phyloP scores from a whole-genome alignment of 1,284 basidiomycete species.

The Meira miltonrushii region DNA sequence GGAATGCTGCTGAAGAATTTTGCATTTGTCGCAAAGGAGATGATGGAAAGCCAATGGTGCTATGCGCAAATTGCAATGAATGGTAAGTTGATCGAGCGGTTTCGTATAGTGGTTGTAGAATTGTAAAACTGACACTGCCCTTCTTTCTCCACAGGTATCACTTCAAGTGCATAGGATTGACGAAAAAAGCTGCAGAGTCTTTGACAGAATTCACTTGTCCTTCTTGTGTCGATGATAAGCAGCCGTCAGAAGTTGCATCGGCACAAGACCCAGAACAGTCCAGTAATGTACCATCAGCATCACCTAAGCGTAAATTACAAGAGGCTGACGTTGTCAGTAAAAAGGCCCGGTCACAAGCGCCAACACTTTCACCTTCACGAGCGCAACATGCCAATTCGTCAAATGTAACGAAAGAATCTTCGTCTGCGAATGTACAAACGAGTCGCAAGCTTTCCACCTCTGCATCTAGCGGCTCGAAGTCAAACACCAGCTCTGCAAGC shows the following conservation, averaged over 20 bases:
- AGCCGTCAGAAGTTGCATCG: neutral
- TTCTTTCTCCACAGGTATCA: conserved; percentile 32
- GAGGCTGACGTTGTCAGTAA: neutral
- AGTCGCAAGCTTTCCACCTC: neutral
- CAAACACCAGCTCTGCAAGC: neutral
- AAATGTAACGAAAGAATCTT: neutral
- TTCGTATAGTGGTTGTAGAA: neutral
- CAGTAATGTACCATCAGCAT: neutral
- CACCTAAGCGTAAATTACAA: conserved; percentile 1
- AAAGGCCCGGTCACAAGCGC: neutral
- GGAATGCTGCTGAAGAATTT: conserved; percentile 31
- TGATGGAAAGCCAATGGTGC: conserved; percentile 48
- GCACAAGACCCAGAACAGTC: neutral
- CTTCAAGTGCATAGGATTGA: conserved; percentile 42
- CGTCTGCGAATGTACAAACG: neutral
- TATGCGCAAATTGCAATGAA: conserved; percentile 42
- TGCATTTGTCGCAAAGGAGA: conserved; percentile 45
- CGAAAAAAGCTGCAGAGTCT: conserved; percentile 35
- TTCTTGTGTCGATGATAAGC: conserved; percentile 18
- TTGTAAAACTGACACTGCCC: neutral
- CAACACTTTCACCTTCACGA: neutral
- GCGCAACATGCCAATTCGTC: neutral
- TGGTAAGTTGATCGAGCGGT: conserved; percentile 33
- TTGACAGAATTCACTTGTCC: conserved; percentile 43
- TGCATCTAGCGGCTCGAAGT: neutral